A percentile compares a stretch with the other conserved stretches of the same genome.
phyloP scores from a whole-genome alignment of 2,329 filamentous ascomycete species.

The Aspergillus sp. region DNA sequence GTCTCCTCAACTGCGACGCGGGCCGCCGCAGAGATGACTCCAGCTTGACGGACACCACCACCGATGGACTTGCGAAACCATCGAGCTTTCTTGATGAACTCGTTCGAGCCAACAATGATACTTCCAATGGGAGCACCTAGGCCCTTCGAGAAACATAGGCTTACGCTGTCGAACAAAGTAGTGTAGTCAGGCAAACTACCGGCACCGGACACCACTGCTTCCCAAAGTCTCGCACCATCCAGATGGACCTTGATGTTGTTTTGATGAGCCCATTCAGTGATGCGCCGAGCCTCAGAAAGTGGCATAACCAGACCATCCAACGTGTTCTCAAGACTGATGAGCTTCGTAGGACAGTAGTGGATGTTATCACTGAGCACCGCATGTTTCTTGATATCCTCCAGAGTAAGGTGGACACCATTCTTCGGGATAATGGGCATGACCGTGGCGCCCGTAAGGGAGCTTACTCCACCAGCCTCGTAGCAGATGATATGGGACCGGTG shows the following conservation, averaged over 20 bases:
- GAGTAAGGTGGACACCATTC: slow-evolving; percentile 73
- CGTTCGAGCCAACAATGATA: slow-evolving; percentile 64
- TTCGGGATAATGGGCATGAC: slow-evolving; percentile 66
- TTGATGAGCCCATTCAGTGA: slow-evolving; percentile 68
- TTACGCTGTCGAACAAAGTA: slow-evolving; percentile 71
- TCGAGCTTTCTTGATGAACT: slow-evolving; percentile 66
- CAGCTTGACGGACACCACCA: slow-evolving; percentile 74
- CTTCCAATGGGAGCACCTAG: slow-evolving; percentile 79
- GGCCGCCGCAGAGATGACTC: slow-evolving; percentile 74
- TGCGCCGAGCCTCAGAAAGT: slow-evolving; percentile 67
- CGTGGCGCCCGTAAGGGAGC: slow-evolving; percentile 70
- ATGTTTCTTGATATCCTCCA: slow-evolving; percentile 72
- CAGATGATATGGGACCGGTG: slow-evolving; percentile 74
- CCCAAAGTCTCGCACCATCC: slow-evolving; percentile 80
- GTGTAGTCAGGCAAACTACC: slow-evolving; percentile 69
- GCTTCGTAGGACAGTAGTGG: slow-evolving; percentile 75
- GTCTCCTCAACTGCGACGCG: slow-evolving; percentile 77
- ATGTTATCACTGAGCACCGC: slow-evolving; percentile 67
- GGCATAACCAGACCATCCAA: slow-evolving; percentile 78
- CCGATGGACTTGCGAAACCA: slow-evolving; percentile 81
- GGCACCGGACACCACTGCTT: slow-evolving; percentile 71
- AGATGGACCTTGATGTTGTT: slow-evolving; percentile 71
- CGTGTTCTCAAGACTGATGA: slow-evolving; percentile 86
- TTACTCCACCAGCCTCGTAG: slow-evolving; percentile 66
- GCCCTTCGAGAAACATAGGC: slow-evolving; percentile 79